These are phyloP conservation scores for Rubus idaeus DNA, from an alignment of 306 rosid species.

Conservation along the genomic window DNA sequence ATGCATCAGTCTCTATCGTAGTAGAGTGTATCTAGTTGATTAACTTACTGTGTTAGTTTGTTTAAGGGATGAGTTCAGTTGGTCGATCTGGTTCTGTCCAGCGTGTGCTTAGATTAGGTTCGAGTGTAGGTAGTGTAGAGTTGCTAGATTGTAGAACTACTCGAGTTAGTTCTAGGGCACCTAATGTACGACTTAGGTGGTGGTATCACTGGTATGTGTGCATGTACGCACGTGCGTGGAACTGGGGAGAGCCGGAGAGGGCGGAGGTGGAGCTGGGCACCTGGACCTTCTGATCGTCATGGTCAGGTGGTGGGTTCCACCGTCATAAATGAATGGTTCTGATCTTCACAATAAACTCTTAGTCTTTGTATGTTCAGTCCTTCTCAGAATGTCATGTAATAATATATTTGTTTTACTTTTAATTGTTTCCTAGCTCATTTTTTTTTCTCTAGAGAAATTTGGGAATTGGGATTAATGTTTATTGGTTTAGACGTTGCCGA, in stretches of 20 bases:
- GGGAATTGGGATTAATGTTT: too few relatives aligned
- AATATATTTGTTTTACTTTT: too few relatives aligned
- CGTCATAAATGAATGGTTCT: constrained; percentile 25
- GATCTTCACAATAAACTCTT: background rate
- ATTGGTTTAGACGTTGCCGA: too few relatives aligned
- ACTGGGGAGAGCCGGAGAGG: background rate
- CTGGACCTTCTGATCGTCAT: constrained; percentile 3
- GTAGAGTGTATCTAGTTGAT: background rate
- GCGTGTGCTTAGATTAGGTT: background rate
- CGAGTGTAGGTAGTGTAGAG: background rate
- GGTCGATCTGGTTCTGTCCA: background rate
- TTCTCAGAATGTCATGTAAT: background rate
- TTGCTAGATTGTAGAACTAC: background rate
- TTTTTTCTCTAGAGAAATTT: too few relatives aligned
- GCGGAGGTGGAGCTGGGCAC: constrained; percentile 67
- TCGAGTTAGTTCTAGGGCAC: background rate
- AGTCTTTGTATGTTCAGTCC: too few relatives aligned
- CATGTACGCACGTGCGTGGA: background rate
- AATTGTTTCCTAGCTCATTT: too few relatives aligned
- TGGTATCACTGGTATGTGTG: background rate
- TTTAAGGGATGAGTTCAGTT: background rate
- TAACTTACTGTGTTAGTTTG: background rate
- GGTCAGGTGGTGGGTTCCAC: constrained; percentile 68
- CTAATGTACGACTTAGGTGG: background rate
- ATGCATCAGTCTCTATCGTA: background rate